These are phyloP conservation scores for Yamadazyma olivae DNA, from an alignment of 805 yeast species.

Conservation along the genomic window DNA sequence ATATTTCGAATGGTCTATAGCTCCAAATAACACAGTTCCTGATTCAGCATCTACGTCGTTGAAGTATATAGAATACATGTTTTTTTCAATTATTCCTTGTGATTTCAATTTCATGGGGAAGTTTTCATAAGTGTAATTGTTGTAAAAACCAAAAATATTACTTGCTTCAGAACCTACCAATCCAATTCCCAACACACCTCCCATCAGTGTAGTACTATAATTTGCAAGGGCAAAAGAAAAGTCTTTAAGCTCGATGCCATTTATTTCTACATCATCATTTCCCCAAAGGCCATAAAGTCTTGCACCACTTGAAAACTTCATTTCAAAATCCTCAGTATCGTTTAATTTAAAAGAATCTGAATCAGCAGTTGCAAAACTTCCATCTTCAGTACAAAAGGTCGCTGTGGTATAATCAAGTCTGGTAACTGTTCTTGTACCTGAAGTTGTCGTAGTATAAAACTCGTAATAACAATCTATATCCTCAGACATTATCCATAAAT, in stretches of 20 bases:
- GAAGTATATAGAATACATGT: conserved; percentile 29
- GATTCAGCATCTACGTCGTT: conserved; percentile 20
- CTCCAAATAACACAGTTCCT: conserved; percentile 40
- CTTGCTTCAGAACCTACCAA: conserved; percentile 55
- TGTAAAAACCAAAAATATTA: too few species aligned
- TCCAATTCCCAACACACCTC: conserved; percentile 77
- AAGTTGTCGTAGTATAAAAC: too few species aligned
- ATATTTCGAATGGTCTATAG: conserved; percentile 40
- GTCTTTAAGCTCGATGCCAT: conserved; percentile 43
- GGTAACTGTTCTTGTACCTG: too few species aligned
- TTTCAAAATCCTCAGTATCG: too few species aligned
- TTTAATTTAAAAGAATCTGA: conserved; percentile 41
- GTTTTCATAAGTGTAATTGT: conserved; percentile 23
- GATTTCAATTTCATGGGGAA: conserved; percentile 28
- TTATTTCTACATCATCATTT: conserved; percentile 54
- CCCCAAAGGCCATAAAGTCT: conserved; percentile 69
- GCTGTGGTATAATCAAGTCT: too few species aligned
- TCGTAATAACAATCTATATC: not conserved
- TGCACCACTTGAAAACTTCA: too few species aligned
- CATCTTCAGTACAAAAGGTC: conserved; percentile 40
- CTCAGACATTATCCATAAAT: conserved; percentile 23
- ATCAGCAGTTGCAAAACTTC: conserved; percentile 42
- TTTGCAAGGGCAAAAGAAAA: conserved; percentile 76
- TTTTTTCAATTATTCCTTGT: conserved; percentile 29
- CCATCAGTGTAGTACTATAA: conserved; percentile 48